Base-by-base conservation (phyloP, 2,329 filamentous ascomycete genomes). In the Lachnellula subtilissima region DNA sequence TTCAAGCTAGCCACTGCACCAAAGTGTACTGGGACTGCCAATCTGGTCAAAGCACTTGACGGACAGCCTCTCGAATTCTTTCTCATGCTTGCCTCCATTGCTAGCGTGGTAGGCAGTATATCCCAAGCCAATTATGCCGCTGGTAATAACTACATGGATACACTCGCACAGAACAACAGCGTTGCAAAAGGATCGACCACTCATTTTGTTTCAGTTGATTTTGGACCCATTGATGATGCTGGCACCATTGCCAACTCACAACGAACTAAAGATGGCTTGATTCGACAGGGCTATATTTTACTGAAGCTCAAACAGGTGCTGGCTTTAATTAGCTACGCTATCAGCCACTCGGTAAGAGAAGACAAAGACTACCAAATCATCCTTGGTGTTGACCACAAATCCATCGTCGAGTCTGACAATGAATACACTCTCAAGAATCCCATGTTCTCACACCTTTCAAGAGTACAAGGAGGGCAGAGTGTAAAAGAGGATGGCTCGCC, bases 81-180 rank as follows among this genome's bases (percentile, higher is more conserved):
- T 35, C 25, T 61, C 17, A 55, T 71, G 42, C 57, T 75, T 4
- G 71, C 72, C 1, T 75, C 73, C 0, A 52, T 69, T 23, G 60
- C 61, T 37, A 67, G 69, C 28, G 47, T 57, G 5, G 22, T 59
- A 17, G 60, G 60, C 25, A 54, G 28, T 15, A 19, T 32, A 19
- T 22, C 45, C n/a, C 58, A 61, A 48, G 36, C 39, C 7, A 62
- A 61, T 25, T 61, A 61, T 19, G 55, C 60, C 1, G 45, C 58
- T 5, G 71, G 63, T 0, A 72, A 71, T 45, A 66, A 65, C 0
- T 75, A 52, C 36, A 42, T 46, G 32, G 50, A 53, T 56, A 36
- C 50, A 50, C 49, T 48, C 32, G 61, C 61, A 12, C 53, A 56
- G 17, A 49, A 48, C n/a, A 40, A 48, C 7, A 19, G 46, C 15